Evolutionary conservation across 202 grass and related monocot genomes (phyloP).

Genomic region (Dendrocalamus latiflorus): DNA sequence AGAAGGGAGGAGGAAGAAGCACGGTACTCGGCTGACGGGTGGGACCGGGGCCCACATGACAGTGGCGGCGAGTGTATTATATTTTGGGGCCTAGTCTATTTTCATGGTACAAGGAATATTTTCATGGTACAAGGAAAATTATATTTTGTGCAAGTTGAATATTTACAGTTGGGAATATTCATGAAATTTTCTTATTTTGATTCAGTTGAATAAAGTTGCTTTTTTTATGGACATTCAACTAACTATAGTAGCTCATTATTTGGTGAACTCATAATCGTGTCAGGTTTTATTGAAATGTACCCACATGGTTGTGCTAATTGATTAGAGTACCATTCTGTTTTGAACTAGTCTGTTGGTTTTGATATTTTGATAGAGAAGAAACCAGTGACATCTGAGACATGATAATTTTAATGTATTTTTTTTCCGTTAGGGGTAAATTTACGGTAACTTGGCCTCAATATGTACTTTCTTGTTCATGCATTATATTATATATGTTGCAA

Average conservation of each 20-base stretch:
- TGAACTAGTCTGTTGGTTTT: not conserved
- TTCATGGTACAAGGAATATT: not conserved
- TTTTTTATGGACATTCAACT: not conserved
- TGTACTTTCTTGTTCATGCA: not conserved
- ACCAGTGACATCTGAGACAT: not conserved
- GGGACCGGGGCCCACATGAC: too few relatives aligned
- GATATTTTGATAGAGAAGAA: not conserved
- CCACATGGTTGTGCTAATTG: not conserved
- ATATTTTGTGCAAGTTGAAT: not conserved
- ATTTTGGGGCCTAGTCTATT: not conserved
- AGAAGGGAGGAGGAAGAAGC: too few relatives aligned
- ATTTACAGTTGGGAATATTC: not conserved
- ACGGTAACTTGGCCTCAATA: not conserved
- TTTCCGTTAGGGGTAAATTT: not conserved
- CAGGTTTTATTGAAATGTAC: not conserved
- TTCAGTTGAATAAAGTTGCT: not conserved
- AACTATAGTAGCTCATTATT: not conserved
- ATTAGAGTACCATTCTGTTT: not conserved
- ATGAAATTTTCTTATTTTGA: not conserved
- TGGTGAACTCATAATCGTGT: not conserved
- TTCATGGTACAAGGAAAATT: not conserved
- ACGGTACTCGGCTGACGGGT: too few relatives aligned
- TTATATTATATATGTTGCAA: conserved; percentile 2
- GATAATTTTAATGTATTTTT: not conserved
- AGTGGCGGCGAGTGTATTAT: not conserved